Percentiles rank a stretch among this genome's conserved stretches.
Evolutionary conservation across 495 filamentous ascomycete genomes (phyloP).

Genomic region (Hypoxylon intermedium): DNA sequence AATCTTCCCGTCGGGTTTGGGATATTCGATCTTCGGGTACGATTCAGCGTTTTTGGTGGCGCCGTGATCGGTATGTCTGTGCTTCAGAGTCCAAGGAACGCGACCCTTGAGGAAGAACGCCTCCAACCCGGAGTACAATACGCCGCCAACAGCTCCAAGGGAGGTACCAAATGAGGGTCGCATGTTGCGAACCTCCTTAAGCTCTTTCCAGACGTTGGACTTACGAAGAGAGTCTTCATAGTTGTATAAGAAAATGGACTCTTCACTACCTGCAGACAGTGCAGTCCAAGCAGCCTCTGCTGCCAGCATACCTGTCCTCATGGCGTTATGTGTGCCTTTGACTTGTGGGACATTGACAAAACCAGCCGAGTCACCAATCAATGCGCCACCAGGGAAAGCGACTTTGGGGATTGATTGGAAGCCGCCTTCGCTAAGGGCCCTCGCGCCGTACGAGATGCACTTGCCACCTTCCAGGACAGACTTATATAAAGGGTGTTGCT

Average conservation of each 20-base stretch:
- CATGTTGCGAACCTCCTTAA: slow-evolving; percentile 97
- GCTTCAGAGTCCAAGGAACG: slow-evolving; percentile 91
- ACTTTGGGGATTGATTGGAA: slow-evolving; percentile 98
- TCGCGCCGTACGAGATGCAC: slow-evolving; percentile 95
- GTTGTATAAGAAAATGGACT: slow-evolving; percentile 87
- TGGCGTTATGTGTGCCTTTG: slow-evolving; percentile 97
- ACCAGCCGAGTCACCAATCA: slow-evolving; percentile 95
- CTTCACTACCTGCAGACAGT: slow-evolving; percentile 62
- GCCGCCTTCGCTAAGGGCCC: slow-evolving; percentile 92
- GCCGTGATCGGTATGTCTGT: slow-evolving; percentile 73
- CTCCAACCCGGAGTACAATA: slow-evolving; percentile 92
- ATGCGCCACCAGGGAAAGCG: slow-evolving; percentile 91
- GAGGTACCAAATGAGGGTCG: slow-evolving; percentile 89
- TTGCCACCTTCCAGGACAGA: slow-evolving; percentile 88
- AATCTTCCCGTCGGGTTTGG: slow-evolving; percentile 93
- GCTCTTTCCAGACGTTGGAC: slow-evolving; percentile 89
- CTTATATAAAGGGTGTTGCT: slow-evolving; percentile 90
- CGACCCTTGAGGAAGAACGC: slow-evolving; percentile 85
- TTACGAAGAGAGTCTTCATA: slow-evolving; percentile 92
- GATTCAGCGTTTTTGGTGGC: slow-evolving; percentile 82
- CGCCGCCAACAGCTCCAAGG: slow-evolving; percentile 83
- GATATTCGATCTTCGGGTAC: slow-evolving; percentile 90
- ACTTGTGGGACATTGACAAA: slow-evolving; percentile 99
- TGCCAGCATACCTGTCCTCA: slow-evolving; percentile 96
- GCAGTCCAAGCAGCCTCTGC: slow-evolving; percentile 87